Base-by-base conservation (phyloP, 768 basidiomycete species). In the Sutorius australiensis region DNA sequence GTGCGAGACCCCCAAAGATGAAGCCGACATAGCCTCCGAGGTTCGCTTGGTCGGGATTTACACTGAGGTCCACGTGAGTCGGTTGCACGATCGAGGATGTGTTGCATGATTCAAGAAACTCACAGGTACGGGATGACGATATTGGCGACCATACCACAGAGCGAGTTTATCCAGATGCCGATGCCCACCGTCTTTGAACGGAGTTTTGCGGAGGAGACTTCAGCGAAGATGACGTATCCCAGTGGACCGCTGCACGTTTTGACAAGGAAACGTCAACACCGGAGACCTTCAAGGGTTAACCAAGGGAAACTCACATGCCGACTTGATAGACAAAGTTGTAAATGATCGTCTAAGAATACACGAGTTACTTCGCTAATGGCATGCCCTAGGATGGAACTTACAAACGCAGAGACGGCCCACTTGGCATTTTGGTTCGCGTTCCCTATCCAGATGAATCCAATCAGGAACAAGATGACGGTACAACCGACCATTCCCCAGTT, bases 151-250 rank as follows among this genome's bases (percentile, higher is more conserved):
- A 68, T 60, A 13, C 53, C 50, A 7, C 56, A 66, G 3, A 68
- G 53, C 27, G 64, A 64, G 34, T 62, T 67, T 30, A 57, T 59
- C 56, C 53, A 62, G 6, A 67, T 60, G 1, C 67, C 60, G 6
- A 64, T 56, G 1, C 67, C 58, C n/a, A 67, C 60, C 30, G 65
- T 69, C 53, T 65, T 67, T 14, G 66, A 68, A 30, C 67, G 62
- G 12, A 68, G 55, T 49, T 67, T 67, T 32, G 66, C 58, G 13
- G 67, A 66, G 13, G 67, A 67, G 30, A 67, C 55, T 38, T 67
- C 67, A 2, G 62, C 57, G 48, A 64, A 68, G 40, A 64, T 62
- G 48, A 67, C 65, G 21, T 59, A 69, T 21, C 52, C 65, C 6
- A 68, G 37, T 12, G 66, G 66, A 1, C 67, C 67, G 7, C 66